Evolutionary conservation across 148 eudicot species (phyloP).

Genomic region (Beta vulgaris): DNA sequence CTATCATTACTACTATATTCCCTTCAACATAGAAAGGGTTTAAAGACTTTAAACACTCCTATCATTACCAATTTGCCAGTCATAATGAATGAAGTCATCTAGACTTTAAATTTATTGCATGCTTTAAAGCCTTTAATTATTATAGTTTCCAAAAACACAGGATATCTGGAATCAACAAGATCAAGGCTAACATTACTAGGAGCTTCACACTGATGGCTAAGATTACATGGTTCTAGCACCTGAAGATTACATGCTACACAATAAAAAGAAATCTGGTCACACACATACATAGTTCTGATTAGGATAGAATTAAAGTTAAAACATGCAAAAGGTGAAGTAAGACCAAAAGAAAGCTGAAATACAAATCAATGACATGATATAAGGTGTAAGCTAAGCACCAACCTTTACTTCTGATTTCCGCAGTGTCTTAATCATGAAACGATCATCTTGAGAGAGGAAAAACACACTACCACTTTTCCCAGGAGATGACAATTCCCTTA

Average conservation of each 20-base stretch:
- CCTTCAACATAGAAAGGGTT: background rate
- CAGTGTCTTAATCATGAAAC: constrained; percentile 96
- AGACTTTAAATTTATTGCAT: background rate
- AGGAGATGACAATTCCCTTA: constrained; percentile 94
- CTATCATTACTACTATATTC: background rate
- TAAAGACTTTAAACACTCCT: background rate
- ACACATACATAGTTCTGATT: background rate
- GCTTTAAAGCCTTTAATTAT: background rate
- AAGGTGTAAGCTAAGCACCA: constrained; percentile 7
- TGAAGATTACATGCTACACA: background rate
- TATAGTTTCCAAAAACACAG: background rate
- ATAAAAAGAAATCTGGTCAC: background rate
- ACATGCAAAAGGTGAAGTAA: background rate
- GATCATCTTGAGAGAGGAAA: constrained; percentile 96
- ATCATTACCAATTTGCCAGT: background rate
- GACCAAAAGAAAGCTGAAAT: background rate
- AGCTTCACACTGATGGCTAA: background rate
- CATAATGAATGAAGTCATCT: background rate
- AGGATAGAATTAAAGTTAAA: background rate
- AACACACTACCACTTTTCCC: constrained; percentile 98
- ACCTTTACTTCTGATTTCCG: constrained; percentile 97
- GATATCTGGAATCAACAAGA: background rate
- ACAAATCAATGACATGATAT: background rate
- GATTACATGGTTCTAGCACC: background rate
- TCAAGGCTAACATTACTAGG: background rate